Conservation (phyloP, 1,284 basidiomycete genomes). For the Pseudozyma thailandica region DNA sequence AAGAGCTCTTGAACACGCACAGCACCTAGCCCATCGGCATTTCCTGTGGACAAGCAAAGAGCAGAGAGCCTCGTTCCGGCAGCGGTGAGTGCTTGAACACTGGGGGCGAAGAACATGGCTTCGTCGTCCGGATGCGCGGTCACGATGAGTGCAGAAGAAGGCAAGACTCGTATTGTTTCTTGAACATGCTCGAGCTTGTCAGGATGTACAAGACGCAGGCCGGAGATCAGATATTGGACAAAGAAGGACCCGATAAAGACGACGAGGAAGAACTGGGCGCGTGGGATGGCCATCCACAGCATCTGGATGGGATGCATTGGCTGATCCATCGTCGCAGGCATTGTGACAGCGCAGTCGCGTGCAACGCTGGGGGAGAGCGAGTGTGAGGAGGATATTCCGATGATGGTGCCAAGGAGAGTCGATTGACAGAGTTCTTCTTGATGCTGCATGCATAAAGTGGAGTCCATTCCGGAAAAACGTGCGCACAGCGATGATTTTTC, state of each 20-base stretch:
- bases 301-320: conserved; percentile 14
- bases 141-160: conserved; percentile 72
- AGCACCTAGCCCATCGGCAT: conserved; percentile 82
- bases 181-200: conserved; percentile 7
- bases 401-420: too few species aligned
- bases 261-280: conserved; percentile 35
- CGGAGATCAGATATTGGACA: conserved; percentile 36
- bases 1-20: conserved; percentile 76
- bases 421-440: too few species aligned
- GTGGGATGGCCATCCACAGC: conserved; percentile 42
- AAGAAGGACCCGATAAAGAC: conserved; percentile 31
- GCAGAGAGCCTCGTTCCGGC: conserved; percentile 67
- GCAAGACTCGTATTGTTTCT: conserved; percentile 14
- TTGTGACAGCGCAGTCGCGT: too few species aligned
- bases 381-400: too few species aligned
- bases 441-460: too few species aligned
- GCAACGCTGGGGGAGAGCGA: too few species aligned
- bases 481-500: too few species aligned
- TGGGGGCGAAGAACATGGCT: conserved; percentile 89
- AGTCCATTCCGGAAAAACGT: too few species aligned
- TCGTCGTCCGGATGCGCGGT: conserved; percentile 93
- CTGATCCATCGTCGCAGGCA: too few species aligned
- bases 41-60: conserved; percentile 73
- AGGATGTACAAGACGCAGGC: conserved; percentile 17
- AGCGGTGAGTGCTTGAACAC: conserved; percentile 73